Evolutionary conservation across 352 stramenopile genomes (phyloP).

Genomic region (Phytophthora podocarpi): DNA sequence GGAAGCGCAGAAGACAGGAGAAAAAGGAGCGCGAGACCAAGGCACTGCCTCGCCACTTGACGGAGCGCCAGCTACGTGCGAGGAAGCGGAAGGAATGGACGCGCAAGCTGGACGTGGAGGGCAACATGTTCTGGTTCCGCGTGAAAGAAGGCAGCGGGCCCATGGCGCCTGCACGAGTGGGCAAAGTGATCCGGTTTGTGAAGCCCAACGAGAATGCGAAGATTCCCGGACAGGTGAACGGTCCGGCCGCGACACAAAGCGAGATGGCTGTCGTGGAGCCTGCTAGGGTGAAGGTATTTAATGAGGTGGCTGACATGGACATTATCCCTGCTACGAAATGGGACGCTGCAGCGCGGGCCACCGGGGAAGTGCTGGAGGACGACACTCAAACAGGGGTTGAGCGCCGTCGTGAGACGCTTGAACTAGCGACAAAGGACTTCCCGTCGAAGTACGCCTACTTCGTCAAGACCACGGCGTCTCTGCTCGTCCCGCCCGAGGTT

Average conservation of each 20-base stretch:
- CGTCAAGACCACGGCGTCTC: conserved; percentile 38
- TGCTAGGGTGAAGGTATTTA: conserved; percentile 37
- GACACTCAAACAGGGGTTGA: conserved; percentile 32
- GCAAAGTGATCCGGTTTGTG: conserved; percentile 38
- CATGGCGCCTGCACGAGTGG: conserved; percentile 24
- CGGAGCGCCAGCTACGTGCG: conserved; percentile 40
- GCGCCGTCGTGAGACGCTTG: conserved; percentile 34
- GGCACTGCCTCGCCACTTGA: conserved; percentile 25
- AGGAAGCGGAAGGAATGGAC: conserved; percentile 62
- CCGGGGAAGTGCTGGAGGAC: conserved; percentile 38
- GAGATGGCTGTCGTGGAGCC: conserved; percentile 38
- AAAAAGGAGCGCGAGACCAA: conserved; percentile 11
- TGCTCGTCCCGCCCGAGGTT: conserved; percentile 46
- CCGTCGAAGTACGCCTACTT: conserved; percentile 60
- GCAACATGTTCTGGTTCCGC: conserved; percentile 64
- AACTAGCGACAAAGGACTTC: conserved; percentile 45
- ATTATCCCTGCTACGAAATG: conserved; percentile 42
- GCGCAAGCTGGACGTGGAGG: conserved; percentile 58
- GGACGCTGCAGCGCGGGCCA: conserved; percentile 39
- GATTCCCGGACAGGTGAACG: conserved; percentile 34
- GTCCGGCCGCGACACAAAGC: conserved; percentile 26
- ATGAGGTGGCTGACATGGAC: conserved; percentile 39
- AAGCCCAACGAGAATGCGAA: conserved; percentile 33
- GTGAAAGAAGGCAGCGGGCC: conserved; percentile 16
- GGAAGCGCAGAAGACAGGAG: conserved; percentile 13